Percentiles rank a stretch among this genome's conserved stretches.
phyloP scores from a whole-genome alignment of 192 early-diverging fungal genomes.

The Pilaira anomala region DNA sequence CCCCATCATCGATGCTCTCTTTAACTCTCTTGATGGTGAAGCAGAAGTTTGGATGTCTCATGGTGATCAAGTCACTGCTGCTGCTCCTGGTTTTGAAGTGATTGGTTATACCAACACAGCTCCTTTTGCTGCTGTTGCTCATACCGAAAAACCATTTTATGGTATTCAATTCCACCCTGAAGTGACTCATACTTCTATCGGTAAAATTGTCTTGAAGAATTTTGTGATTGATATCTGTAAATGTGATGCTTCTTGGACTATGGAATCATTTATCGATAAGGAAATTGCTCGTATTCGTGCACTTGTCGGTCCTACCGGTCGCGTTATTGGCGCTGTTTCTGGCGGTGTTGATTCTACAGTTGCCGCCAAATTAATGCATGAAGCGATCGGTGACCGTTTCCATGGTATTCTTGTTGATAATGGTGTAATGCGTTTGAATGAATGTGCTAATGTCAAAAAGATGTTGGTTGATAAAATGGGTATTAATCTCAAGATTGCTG shows the following conservation, averaged over 20 bases:
- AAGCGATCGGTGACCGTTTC: slow-evolving; percentile 98
- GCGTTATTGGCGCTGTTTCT: slow-evolving; percentile 95
- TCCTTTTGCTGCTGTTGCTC: slow-evolving; percentile 88
- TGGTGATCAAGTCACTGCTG: slow-evolving; percentile 87
- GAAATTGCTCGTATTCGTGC: slow-evolving; percentile 91
- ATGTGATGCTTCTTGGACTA: slow-evolving; percentile 87
- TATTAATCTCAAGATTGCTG: slow-evolving; percentile 93
- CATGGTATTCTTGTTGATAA: slow-evolving; percentile 98
- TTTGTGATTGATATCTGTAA: slow-evolving; percentile 91
- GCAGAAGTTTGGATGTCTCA: slow-evolving; percentile 96
- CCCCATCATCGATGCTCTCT: slow-evolving; percentile 61
- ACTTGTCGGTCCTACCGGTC: slow-evolving; percentile 86
- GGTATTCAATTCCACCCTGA: slow-evolving; percentile 99
- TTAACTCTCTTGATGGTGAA: slow-evolving; percentile 64
- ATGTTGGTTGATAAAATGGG: slow-evolving; percentile 85
- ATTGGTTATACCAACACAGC: slow-evolving; percentile 86
- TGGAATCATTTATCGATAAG: slow-evolving; percentile 97
- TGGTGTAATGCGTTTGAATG: slow-evolving; percentile 98
- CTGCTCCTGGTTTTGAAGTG: slow-evolving; percentile 78
- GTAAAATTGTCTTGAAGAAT: slow-evolving; percentile 81
- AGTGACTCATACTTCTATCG: slow-evolving; percentile 93
- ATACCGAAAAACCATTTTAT: slow-evolving; percentile 77
- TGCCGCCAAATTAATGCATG: slow-evolving; percentile 93
- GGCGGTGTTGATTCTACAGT: slow-evolving; percentile 98
- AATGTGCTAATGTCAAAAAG: slow-evolving; percentile 83